Base-by-base conservation (phyloP, 352 stramenopile genomes). In the Globisporangium paddicum region DNA sequence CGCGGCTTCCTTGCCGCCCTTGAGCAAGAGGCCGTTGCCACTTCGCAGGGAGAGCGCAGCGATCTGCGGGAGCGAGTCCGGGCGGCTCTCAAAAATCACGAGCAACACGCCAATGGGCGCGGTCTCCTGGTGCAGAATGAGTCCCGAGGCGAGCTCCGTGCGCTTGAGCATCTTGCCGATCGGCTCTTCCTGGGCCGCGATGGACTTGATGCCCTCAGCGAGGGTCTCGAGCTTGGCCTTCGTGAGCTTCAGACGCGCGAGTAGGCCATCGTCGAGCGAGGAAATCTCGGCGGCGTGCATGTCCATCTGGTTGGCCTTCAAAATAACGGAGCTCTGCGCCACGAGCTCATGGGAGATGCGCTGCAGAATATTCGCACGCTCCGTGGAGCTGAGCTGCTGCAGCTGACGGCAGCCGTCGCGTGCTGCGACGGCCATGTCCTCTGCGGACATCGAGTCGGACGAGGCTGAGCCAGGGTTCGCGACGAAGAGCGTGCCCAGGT, bases 1-100 rank as follows among this genome's bases (percentile, higher is more conserved):
- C 4, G 74, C 49, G 3, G 96, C 96, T 63, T 99, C 97, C 70
- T 98, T 99, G 60, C 96, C 97, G 37, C 96, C 96, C 74, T 99
- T 99, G 38, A 99, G 80, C 41, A 99, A 64, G 47, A 99, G 64
- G 0, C 96, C 96, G 76, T 99, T 99, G 37, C 96, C 96, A 59
- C 87, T 98, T 28, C 96, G 95, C 38, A 99, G 73, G 23, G 95
- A 94, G 1, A 99, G 85, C 11, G 95, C 86, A 13, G 96, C 92
- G 66, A 99, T 99, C 81, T 99, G 95, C 19, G 93, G 90, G 25
- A 97, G 64, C 21, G 87, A 98, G 71, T 99, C 97, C 13, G 97
- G 97, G 16, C 97, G 79, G 57, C 89, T 98, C 74, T 99, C 97
- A 63, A 99, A 99, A 62, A 99, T 98, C 46, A 99, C 95, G 57